Percentiles rank a stretch among this genome's conserved stretches.
phyloP scores from a whole-genome alignment of 2,329 filamentous ascomycete species.

The Aphanoascus verrucosus region DNA sequence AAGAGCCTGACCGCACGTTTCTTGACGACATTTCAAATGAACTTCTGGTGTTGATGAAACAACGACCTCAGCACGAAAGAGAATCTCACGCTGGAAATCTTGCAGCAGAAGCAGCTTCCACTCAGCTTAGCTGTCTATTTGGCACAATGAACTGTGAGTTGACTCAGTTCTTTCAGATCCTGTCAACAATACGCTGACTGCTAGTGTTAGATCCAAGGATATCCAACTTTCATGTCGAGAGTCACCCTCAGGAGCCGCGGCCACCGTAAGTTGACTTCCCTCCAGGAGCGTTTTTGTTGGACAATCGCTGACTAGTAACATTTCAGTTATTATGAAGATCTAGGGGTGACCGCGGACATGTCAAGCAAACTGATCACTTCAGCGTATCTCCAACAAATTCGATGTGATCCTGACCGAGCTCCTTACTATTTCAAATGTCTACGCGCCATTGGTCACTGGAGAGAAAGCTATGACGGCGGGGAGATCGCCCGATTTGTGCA shows the following conservation, averaged over 20 bases:
- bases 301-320: background rate
- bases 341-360: constrained; percentile 54
- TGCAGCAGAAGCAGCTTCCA: constrained; percentile 26
- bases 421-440: constrained; percentile 57
- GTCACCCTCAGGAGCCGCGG: background rate
- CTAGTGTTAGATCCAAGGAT: constrained; percentile 8
- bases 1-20: constrained; percentile 34
- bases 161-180: background rate
- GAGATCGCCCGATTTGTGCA: constrained; percentile 49
- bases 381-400: constrained; percentile 51
- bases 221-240: background rate
- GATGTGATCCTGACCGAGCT: constrained; percentile 44
- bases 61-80: constrained; percentile 33
- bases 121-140: constrained; percentile 31
- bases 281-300: background rate
- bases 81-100: constrained; percentile 24
- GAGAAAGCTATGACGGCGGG: constrained; percentile 40
- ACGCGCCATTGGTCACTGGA: constrained; percentile 46
- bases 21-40: constrained; percentile 53
- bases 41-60: constrained; percentile 43
- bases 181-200: background rate
- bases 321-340: constrained; percentile 46
- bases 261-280: constrained; percentile 21
- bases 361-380: constrained; percentile 51
- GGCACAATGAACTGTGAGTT: constrained; percentile 28